Conservation (phyloP, 2,329 filamentous ascomycete species). For the Fusarium illudens region DNA sequence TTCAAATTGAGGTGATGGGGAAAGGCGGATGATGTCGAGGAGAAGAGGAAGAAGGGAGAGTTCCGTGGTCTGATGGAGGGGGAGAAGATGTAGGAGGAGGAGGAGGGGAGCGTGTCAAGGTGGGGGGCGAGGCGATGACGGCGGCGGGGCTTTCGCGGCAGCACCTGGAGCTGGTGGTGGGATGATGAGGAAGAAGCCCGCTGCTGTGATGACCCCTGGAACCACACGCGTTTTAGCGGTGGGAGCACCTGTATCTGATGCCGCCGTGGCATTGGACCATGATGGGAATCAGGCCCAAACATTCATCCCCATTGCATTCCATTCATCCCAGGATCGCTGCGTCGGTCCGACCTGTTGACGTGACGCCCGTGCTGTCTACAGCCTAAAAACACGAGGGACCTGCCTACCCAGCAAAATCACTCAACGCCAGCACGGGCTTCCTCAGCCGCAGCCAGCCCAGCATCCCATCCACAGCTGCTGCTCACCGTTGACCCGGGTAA, state of each 20-base stretch:
- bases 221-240: background rate
- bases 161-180: slow-evolving; percentile 30
- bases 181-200: slow-evolving; percentile 21
- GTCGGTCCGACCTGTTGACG: background rate
- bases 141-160: slow-evolving; percentile 35
- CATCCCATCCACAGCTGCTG: background rate
- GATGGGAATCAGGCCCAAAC: background rate
- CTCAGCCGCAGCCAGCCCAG: background rate
- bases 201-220: slow-evolving; percentile 23
- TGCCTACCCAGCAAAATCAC: slow-evolving; percentile 2
- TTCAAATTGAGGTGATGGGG: slow-evolving; percentile 17
- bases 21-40: slow-evolving; percentile 37
- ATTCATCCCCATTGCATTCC: background rate
- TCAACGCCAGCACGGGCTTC: slow-evolving; percentile 6
- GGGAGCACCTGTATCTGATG: background rate
- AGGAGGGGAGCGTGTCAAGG: slow-evolving; percentile 17
- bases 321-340: background rate
- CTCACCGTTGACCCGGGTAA: slow-evolving; percentile 15
- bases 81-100: slow-evolving; percentile 23
- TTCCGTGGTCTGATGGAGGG: slow-evolving; percentile 30
- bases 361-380: background rate
- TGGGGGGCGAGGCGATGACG: slow-evolving; percentile 35
- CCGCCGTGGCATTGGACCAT: background rate
- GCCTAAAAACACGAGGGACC: background rate
- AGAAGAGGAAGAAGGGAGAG: slow-evolving; percentile 21